phyloP scores from a whole-genome alignment of 495 filamentous ascomycete species.

The Daldinia bambusicola region DNA sequence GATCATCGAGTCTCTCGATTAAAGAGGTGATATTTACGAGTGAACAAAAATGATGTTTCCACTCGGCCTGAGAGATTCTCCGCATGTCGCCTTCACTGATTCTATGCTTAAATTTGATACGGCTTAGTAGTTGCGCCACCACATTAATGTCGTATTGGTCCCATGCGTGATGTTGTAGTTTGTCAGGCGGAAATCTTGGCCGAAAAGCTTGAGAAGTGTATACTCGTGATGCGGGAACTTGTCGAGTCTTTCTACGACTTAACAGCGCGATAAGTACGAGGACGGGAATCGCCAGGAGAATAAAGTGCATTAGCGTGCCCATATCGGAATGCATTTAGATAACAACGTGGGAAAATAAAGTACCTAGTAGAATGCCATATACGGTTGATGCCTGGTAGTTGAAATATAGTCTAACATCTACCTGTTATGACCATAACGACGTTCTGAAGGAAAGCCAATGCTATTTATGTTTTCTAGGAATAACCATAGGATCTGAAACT shows the following conservation, averaged over 20 bases:
- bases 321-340: too few relatives aligned
- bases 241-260: background rate
- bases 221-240: background rate
- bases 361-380: too few relatives aligned
- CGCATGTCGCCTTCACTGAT: background rate
- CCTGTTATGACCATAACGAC: too few relatives aligned
- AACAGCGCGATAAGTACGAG: background rate
- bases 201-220: background rate
- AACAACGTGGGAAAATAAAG: too few relatives aligned
- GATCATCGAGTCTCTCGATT: background rate
- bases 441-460: background rate
- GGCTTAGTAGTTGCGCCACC: slow-evolving; percentile 1
- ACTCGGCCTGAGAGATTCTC: background rate
- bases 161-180: background rate
- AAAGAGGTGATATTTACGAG: background rate
- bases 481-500: background rate
- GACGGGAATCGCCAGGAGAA: background rate
- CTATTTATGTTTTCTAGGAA: background rate
- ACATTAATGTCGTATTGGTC: background rate
- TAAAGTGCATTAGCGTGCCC: background rate
- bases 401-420: too few relatives aligned
- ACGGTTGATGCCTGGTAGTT: too few relatives aligned
- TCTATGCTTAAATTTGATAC: background rate
- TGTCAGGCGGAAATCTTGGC: background rate
- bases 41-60: background rate